These are phyloP conservation scores for Pyricularia sp. DNA, from an alignment of 2,329 filamentous ascomycete species.

Conservation along the genomic window DNA sequence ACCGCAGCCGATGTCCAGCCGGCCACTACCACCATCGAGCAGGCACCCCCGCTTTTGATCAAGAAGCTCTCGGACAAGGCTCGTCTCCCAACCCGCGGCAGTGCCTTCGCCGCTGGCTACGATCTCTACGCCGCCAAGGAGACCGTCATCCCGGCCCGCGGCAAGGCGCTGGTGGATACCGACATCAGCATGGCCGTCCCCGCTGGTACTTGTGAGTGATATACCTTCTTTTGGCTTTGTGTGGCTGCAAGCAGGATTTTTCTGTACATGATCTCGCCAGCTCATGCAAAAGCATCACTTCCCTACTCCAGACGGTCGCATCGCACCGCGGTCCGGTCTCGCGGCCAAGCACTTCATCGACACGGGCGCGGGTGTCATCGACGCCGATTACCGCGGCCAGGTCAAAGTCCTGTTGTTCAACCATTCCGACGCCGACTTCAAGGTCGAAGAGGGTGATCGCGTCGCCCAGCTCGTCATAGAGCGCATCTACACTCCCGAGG, in stretches of 20 bases:
- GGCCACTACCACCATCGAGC: constrained; percentile 21
- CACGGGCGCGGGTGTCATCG: constrained; percentile 90
- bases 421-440: constrained; percentile 70
- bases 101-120: constrained; percentile 82
- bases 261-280: not conserved
- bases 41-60: constrained; percentile 57
- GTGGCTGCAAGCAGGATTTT: too few relatives aligned
- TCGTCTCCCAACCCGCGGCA: constrained; percentile 76
- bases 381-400: constrained; percentile 89
- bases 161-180: constrained; percentile 78
- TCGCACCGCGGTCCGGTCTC: constrained; percentile 82
- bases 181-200: constrained; percentile 87
- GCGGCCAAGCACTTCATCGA: constrained; percentile 93
- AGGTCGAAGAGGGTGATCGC: constrained; percentile 72
- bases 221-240: not conserved
- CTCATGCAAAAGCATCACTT: not conserved
- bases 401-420: constrained; percentile 96
- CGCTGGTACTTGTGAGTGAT: constrained; percentile 70
- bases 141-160: constrained; percentile 64
- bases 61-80: constrained; percentile 77
- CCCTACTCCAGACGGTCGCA: constrained; percentile 56
- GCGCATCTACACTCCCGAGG: constrained; percentile 85
- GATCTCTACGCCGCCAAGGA: constrained; percentile 75
- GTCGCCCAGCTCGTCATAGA: constrained; percentile 90
- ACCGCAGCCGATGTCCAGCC: constrained; percentile 8